phyloP scores from a whole-genome alignment of 2,329 filamentous ascomycete genomes.

The Cyphellophora europaea region DNA sequence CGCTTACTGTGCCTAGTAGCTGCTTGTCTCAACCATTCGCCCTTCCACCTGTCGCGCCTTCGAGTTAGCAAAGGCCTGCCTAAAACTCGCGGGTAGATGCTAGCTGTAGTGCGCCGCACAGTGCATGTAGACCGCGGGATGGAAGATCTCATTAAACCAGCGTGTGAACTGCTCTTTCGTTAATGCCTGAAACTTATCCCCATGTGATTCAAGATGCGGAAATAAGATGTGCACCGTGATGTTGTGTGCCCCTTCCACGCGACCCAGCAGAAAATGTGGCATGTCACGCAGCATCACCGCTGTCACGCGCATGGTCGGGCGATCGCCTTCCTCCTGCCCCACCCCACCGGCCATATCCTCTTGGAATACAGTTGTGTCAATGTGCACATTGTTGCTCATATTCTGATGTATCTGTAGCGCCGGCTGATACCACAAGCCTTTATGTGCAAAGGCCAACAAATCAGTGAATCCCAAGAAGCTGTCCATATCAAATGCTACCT shows the following conservation, averaged over 20 bases:
- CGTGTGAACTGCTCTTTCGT: not conserved
- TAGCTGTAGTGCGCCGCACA: not conserved
- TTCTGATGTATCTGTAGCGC: not conserved
- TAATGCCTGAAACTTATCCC: not conserved
- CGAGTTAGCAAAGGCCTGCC: not conserved
- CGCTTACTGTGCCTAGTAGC: not conserved
- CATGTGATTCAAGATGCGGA: not conserved
- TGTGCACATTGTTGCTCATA: not conserved
- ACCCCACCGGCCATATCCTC: too few relatives aligned
- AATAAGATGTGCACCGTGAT: not conserved
- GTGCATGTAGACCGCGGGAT: not conserved
- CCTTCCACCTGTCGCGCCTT: not conserved
- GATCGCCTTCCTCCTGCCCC: not conserved
- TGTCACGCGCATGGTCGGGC: not conserved
- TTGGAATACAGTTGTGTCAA: not conserved
- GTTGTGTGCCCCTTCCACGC: not conserved
- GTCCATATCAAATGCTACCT: not conserved
- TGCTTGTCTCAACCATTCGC: not conserved
- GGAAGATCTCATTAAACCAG: constrained; percentile 1
- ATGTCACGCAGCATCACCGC: not conserved
- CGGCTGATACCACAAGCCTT: not conserved
- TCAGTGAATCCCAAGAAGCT: not conserved
- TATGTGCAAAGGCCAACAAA: not conserved
- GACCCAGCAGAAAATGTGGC: not conserved
- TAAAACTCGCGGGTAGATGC: not conserved